Conservation (phyloP, 768 basidiomycete genomes). For the Boletus rubropictus region DNA sequence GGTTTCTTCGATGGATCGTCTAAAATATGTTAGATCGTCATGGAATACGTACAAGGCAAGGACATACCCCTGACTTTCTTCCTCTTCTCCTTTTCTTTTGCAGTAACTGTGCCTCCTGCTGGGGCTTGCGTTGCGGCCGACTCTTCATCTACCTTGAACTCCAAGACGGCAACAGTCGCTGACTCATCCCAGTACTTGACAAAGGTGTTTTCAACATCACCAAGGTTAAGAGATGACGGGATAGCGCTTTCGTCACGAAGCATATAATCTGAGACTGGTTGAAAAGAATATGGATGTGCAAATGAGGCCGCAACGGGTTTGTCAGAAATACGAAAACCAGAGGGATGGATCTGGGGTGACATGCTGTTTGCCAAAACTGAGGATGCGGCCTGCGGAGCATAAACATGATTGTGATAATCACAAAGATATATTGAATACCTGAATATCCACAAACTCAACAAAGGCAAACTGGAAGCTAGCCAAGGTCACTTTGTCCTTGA, state of each 20-base stretch:
- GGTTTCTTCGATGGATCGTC: slow-evolving; percentile 34
- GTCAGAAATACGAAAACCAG: slow-evolving; percentile 90
- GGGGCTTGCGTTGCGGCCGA: slow-evolving; percentile 29
- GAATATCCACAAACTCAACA: slow-evolving; percentile 81
- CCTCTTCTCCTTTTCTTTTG: slow-evolving; percentile 55
- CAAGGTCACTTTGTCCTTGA: slow-evolving; percentile 83
- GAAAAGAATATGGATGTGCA: slow-evolving; percentile 87
- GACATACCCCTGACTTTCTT: slow-evolving; percentile 51
- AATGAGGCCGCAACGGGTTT: slow-evolving; percentile 89
- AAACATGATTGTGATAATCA: slow-evolving; percentile 5
- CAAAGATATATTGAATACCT: slow-evolving; percentile 42
- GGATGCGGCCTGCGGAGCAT: slow-evolving; percentile 61
- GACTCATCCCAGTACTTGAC: slow-evolving; percentile 92
- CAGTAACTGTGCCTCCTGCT: slow-evolving; percentile 35
- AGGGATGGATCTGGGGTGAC: slow-evolving; percentile 81
- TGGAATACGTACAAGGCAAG: background rate
- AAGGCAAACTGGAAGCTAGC: slow-evolving; percentile 93
- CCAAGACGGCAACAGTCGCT: slow-evolving; percentile 66
- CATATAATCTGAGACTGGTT: slow-evolving; percentile 69
- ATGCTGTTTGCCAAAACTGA: slow-evolving; percentile 79
- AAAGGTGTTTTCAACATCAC: slow-evolving; percentile 68
- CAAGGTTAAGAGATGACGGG: slow-evolving; percentile 57
- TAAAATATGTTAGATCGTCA: slow-evolving; percentile 13
- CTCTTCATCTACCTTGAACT: slow-evolving; percentile 68
- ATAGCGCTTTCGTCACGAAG: slow-evolving; percentile 75